Evolutionary conservation across 2,329 filamentous ascomycete genomes (phyloP).

Genomic region (Phialophora macrospora): DNA sequence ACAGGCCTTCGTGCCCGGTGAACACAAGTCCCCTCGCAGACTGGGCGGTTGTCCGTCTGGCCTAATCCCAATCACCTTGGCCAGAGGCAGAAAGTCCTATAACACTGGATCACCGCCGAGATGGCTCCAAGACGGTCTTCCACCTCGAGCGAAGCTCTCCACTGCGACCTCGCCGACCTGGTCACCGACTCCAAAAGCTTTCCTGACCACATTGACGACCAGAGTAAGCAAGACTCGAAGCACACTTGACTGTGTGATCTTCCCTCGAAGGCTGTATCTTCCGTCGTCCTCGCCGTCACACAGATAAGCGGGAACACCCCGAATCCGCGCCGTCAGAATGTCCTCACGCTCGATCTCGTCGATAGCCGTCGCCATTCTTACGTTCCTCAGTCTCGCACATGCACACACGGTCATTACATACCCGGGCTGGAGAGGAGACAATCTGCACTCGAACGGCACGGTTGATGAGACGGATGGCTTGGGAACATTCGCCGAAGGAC

Average conservation of each 20-base stretch:
- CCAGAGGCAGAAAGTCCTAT: constrained; percentile 14
- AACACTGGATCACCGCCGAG: constrained; percentile 17
- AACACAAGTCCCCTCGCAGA: background rate
- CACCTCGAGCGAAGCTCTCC: constrained; percentile 22
- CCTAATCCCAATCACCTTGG: constrained; percentile 16
- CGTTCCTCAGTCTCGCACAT: constrained; percentile 47
- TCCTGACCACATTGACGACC: constrained; percentile 15
- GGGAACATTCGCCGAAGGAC: constrained; percentile 51
- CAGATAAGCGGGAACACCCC: background rate
- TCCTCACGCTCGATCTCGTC: constrained; percentile 22
- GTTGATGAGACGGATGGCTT: constrained; percentile 53
- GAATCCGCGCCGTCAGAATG: constrained; percentile 25
- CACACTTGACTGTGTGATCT: constrained; percentile 32
- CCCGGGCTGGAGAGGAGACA: constrained; percentile 85
- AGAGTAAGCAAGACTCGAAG: constrained; percentile 16
- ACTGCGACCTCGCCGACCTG: constrained; percentile 25
- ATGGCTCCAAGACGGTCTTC: constrained; percentile 18
- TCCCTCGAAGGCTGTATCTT: constrained; percentile 8
- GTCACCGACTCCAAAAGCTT: constrained; percentile 7
- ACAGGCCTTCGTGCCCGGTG: background rate
- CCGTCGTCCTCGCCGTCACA: background rate
- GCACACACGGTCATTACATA: constrained; percentile 82
- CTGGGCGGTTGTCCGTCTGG: constrained; percentile 28
- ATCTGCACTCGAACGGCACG: constrained; percentile 75
- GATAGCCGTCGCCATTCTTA: constrained; percentile 41